Evolutionary conservation across 23 red algal genomes (phyloP), one percentile per base, ranked within the genome.

Genomic region (Agarophyton chilense): DNA sequence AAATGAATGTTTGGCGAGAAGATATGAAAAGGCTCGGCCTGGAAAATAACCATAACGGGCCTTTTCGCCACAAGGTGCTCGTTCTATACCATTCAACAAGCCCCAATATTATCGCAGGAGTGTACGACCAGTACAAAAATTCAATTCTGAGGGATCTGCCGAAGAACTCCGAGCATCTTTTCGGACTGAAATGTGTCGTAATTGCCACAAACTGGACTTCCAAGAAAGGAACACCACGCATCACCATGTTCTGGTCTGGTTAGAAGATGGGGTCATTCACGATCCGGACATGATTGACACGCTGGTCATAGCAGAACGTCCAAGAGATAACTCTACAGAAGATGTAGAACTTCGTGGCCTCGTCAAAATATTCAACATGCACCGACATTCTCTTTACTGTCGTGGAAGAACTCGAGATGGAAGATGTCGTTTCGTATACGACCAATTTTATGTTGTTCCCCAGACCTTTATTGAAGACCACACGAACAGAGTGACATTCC

Each of bases 111-210:
- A 1, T 51, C 31, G 38, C 33, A 0, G 0, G 71, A 19, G 71
- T 76, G 2, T 76, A 76, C 71, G 46, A 76, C 38, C 71, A 76
- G 38, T 76, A 76, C 33, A 38, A 32, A 8, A 44, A 76, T 2
- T 19, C 38, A 29, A 21, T 76, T 0, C 19, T 76, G 42, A 41
- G 17, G 19, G 71, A 76, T 17, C 14, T 76, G 0, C 32, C 42
- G 71, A 76, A 43, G 3, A 76, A 46, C 24, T 46, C 71, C 6
- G 71, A 76, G 38, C 24, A 44, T 4, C 5, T 9, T 13, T 55
- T 55, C 16, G 52, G 52, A 21, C 52, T 55, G 52, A 55, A 55
- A 18, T 55, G 52, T 18, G 2, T 55, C 17, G 52, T 13, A 7
- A 55, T 55, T 55, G 52, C 52, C 2, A 21, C 52, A 8, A 76